A percentile compares a stretch with the other conserved stretches of the same genome.
These are phyloP conservation scores for Pseudogymnoascus sp. DNA, from an alignment of 2,329 filamentous ascomycete species.

Conservation along the genomic window DNA sequence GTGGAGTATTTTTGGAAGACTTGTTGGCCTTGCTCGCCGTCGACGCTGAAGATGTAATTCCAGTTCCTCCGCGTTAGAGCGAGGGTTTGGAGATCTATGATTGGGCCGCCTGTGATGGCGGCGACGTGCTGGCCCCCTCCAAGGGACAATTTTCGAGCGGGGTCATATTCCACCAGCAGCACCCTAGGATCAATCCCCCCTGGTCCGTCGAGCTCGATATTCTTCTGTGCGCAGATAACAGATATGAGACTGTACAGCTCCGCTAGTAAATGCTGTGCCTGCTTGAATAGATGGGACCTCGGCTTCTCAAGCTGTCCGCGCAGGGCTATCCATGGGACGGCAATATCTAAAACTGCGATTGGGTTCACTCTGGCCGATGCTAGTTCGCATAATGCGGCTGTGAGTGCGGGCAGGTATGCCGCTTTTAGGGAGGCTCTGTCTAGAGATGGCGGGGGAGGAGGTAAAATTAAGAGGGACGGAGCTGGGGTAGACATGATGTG, in stretches of 20 bases:
- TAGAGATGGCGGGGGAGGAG: slow-evolving; percentile 49
- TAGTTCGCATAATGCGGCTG: slow-evolving; percentile 42
- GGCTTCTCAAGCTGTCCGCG: slow-evolving; percentile 41
- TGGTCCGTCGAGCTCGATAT: slow-evolving; percentile 55
- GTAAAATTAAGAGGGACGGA: slow-evolving; percentile 52
- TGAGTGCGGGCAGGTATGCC: slow-evolving; percentile 50
- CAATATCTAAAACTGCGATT: slow-evolving; percentile 48
- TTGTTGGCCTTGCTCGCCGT: slow-evolving; percentile 55
- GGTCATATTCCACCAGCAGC: slow-evolving; percentile 59
- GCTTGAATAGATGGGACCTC: slow-evolving; percentile 48
- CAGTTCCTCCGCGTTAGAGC: slow-evolving; percentile 50
- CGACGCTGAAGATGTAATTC: slow-evolving; percentile 57
- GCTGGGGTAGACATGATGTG: slow-evolving; percentile 11
- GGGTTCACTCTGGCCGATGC: slow-evolving; percentile 29
- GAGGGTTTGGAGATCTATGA: slow-evolving; percentile 42
- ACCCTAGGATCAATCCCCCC: slow-evolving; percentile 70
- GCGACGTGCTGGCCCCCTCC: slow-evolving; percentile 33
- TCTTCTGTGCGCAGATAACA: slow-evolving; percentile 54
- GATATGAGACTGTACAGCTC: slow-evolving; percentile 72
- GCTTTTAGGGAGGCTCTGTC: slow-evolving; percentile 43
- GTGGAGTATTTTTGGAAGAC: slow-evolving; percentile 44
- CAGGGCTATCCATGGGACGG: slow-evolving; percentile 50
- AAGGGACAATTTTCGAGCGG: slow-evolving; percentile 35
- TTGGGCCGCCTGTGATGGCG: slow-evolving; percentile 27
- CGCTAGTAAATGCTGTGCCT: slow-evolving; percentile 67